A percentile compares a stretch with the other conserved stretches of the same genome.
Conservation (phyloP, 2,329 filamentous ascomycete genomes). For the Trichoderma sp. region DNA sequence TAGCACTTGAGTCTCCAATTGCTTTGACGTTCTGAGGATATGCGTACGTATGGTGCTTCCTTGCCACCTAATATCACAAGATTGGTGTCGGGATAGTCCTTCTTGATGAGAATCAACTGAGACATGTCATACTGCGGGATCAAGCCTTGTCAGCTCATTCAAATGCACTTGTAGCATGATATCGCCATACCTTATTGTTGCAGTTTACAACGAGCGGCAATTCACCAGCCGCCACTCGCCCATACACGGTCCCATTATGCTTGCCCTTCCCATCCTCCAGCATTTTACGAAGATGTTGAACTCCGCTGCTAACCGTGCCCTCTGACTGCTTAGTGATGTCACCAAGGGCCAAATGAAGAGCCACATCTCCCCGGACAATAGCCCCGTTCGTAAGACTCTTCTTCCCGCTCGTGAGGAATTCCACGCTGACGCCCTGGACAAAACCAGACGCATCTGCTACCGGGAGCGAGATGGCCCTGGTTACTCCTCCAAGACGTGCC, state of each 20-base stretch:
- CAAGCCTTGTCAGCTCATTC: background rate
- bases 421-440: conserved; percentile 42
- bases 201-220: conserved; percentile 47
- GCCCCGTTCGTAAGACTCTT: conserved; percentile 42
- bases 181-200: conserved; percentile 43
- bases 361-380: conserved; percentile 48
- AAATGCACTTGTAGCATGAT: background rate
- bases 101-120: conserved; percentile 46
- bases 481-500: conserved; percentile 50
- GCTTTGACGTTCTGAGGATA: conserved; percentile 14
- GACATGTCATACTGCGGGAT: conserved; percentile 44
- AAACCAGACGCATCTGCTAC: conserved; percentile 37
- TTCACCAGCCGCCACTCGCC: conserved; percentile 42
- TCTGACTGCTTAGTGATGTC: conserved; percentile 39
- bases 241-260: conserved; percentile 43
- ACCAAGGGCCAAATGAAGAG: conserved; percentile 45
- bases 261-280: conserved; percentile 42
- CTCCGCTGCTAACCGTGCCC: conserved; percentile 34
- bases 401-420: conserved; percentile 27
- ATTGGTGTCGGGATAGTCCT: conserved; percentile 40
- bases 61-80: conserved; percentile 47
- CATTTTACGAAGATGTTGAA: conserved; percentile 44
- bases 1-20: background rate
- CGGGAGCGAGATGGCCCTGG: conserved; percentile 48
- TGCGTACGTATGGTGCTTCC: conserved; percentile 44